Conservation (phyloP, 345 rosid species). For the Angophora floribunda region DNA sequence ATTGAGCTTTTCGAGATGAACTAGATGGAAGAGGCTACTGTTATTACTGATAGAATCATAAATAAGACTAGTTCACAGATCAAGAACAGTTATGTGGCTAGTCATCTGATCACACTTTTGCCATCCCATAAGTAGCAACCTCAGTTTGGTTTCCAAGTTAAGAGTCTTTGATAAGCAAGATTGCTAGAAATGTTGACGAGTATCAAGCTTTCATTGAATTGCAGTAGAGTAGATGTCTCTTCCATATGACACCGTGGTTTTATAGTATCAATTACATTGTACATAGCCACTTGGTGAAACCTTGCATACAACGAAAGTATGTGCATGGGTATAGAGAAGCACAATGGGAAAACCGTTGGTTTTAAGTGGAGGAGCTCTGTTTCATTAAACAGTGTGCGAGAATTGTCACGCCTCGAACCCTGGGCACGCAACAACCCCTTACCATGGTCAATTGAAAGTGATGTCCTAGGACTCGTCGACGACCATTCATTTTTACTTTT, state of each 20-base stretch:
- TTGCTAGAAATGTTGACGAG: background rate
- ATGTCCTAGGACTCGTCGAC: too few relatives aligned
- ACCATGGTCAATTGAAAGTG: too few relatives aligned
- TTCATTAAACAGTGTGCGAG: background rate
- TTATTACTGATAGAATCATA: background rate
- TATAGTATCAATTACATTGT: background rate
- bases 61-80: background rate
- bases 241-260: background rate
- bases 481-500: too few relatives aligned
- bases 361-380: background rate
- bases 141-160: background rate
- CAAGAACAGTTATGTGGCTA: background rate
- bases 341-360: background rate
- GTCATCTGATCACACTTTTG: background rate
- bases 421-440: too few relatives aligned
- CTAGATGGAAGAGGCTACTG: background rate
- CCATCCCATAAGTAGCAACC: conserved; percentile 2
- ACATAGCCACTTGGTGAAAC: background rate
- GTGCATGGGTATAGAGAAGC: background rate
- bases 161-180: background rate
- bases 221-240: background rate
- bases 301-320: background rate
- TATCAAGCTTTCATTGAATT: background rate
- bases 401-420: too few relatives aligned
- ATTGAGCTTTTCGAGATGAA: background rate